Base-by-base conservation (phyloP, 305 asterid species). In the Fraxinus angustifolia region DNA sequence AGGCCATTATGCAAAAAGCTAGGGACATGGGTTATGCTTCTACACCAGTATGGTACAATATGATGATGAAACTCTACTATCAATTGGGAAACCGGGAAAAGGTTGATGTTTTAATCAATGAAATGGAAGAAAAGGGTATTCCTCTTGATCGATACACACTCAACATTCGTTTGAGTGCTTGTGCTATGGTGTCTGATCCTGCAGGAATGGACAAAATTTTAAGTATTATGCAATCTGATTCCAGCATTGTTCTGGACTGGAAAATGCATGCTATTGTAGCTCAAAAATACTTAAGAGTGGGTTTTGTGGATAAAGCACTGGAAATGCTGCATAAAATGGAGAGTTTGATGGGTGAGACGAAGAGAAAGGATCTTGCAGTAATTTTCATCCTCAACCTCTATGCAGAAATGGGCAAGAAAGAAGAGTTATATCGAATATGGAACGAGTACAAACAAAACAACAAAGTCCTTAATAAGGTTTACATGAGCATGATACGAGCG, bases 401-500 rank as follows among this genome's bases (percentile, higher is more conserved):
- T 77, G 90, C 91, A 23, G 91, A 86, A 72, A 87, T 90, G 73
- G 92, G 92, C 77, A 90, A 81, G 85, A 88, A 87, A 86, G 89
- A 84, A 0, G 91, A 85, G 19, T 16, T 90, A 21, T 79, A 73
- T 84, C 87, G 92, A 50, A 72, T 89, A 70, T 92, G 94, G 94
- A 67, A 87, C 33, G 16, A 75, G 78, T 84, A 40, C 88, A 88
- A 89, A 90, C 42, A 84, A 21, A 84, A 71, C 2, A 83, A 71
- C 21, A 88, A 74, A 73, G 82, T 87, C 45, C 38, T 65, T 50
- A 93, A 90, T 76, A 93, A 82, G 88, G 90, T 84, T 38, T 92
- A 92, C 86, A 81, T 84, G n/a, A 75, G 86, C 86, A 88, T 92
- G 94, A 85, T 91, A 91, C 87, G 91, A 6, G 50, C 91, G 3